Conservation (phyloP, 2,329 filamentous ascomycete genomes). For the Fusarium pseudonygamai region DNA sequence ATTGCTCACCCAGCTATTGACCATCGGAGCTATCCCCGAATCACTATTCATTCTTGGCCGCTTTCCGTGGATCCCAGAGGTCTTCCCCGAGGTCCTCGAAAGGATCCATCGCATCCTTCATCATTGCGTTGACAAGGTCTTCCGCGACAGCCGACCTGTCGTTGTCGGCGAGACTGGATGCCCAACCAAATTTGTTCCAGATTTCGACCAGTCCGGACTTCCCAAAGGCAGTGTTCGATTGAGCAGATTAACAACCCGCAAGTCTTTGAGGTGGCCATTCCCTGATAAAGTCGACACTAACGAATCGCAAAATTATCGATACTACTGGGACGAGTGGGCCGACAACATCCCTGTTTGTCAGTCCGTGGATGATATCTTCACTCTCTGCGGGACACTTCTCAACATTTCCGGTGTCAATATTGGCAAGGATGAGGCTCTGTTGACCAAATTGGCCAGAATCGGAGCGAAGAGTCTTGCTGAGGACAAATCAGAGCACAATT, state of each 20-base stretch:
- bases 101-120: conserved; percentile 86
- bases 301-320: conserved; percentile 83
- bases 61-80: conserved; percentile 91
- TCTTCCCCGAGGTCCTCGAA: conserved; percentile 81
- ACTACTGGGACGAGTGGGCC: conserved; percentile 97
- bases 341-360: conserved; percentile 95
- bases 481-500: conserved; percentile 76
- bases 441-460: conserved; percentile 87
- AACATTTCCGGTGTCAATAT: conserved; percentile 90
- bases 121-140: conserved; percentile 81
- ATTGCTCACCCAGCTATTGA: conserved; percentile 84
- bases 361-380: conserved; percentile 88
- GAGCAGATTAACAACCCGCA: conserved; percentile 67
- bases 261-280: conserved; percentile 83
- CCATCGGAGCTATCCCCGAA: conserved; percentile 92
- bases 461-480: conserved; percentile 77
- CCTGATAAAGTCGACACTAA: conserved; percentile 80
- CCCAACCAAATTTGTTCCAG: conserved; percentile 57
- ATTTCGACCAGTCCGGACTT: conserved; percentile 71
- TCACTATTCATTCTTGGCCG: conserved; percentile 90
- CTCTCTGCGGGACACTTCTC: conserved; percentile 83
- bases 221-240: conserved; percentile 76
- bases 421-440: conserved; percentile 79
- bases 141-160: conserved; percentile 56
- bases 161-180: conserved; percentile 45